Base-by-base conservation (phyloP, 176 grass and related monocot species). In the Oryza meyeriana region DNA sequence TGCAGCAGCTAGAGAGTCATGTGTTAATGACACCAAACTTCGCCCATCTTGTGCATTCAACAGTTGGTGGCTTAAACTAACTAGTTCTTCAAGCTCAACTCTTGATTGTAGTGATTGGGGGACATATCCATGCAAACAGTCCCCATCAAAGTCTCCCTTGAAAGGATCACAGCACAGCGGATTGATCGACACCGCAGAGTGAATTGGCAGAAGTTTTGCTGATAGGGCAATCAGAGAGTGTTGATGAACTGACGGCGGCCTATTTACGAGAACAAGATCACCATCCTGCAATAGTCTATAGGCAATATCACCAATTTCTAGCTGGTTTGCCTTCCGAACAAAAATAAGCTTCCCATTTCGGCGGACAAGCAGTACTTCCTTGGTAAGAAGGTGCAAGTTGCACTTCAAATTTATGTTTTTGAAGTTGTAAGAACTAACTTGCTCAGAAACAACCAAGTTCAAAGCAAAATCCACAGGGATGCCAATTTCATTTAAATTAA, bases 101-200 rank as follows among this genome's bases (percentile, higher is more conserved):
- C 92, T 92, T 50, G 85, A 98, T 64, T 39, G 80, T 29, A 97
- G 7, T 1, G 92, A 92, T 30, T 97, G 92, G 32, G 95, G 92
- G n/a, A 98, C 69, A 87, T 94, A 98, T 39, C 95, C 95, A 84
- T 98, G 95, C 45, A 98, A 81, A 87, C 95, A 94, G 27, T 98
- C 95, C 39, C 95, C 95, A 85, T 98, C 95, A 62, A 98, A 98
- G 85, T 98, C 95, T 58, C 95, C 95, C 69, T 86, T 40, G 52
- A 98, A 80, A 69, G 95, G 95, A 22, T 79, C 34, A 83, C 95
- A 98, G n/a, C 93, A 94, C 41, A 94, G 36, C 10, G 95, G 95
- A 41, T 94, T 98, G 67, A 98, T 98, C 31, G 92, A 91, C 39
- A 89, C 75, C 1, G 85, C 92, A 76, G 72, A 84, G 10, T 87